Evolutionary conservation across 225 moss, liverwort and hornwort species (phyloP), one percentile per base, ranked within the genome.

Genomic region (Sphagnum contortum): DNA sequence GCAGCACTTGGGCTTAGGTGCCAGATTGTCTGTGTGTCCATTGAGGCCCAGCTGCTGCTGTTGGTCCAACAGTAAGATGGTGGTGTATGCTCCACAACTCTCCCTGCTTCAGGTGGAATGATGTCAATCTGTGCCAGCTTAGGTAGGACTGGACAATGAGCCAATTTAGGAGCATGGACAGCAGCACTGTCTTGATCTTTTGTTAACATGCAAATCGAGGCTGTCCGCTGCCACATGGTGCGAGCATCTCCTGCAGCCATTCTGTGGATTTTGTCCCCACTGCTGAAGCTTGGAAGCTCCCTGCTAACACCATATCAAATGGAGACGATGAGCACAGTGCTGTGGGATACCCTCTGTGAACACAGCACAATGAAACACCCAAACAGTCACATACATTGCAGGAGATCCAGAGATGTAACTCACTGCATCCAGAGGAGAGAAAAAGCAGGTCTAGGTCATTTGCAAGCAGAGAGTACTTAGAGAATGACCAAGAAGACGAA

Each of bases 181-280:
- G 76, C 73, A 80, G 91, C 87, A 29, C 29, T 29, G 29, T 29
- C 29, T 29, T 29, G 29, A 74, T 94, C 91, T 56, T 91, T 83
- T 64, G 80, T 75, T 59, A 78, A 14, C 12, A 72, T 72, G 67
- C 89, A 76, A 59, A 85, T 91, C 1, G 29, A 29, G 29, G 29
- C 29, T 56, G 83, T 81, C 64, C 89, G 84, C 69, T 87, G 94
- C 91, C 94, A 94, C 10, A 89, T 74, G 64, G 83, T 81, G 57
- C 85, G 83, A 47, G 89, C 85, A 58, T 91, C 91, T 50, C 76
- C 86, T 57, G 84, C 90, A 64, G 90, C 90, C 88, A 94, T 88
- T 63, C 57, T 55, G 47, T 73, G 66, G 60, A 61, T 76, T 59
- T 71, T 71, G 68, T 69, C 66, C 61, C 71, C 72, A 69, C 74